Base-by-base conservation (phyloP, 2,329 filamentous ascomycete species). In the Fusarium torulosum region DNA sequence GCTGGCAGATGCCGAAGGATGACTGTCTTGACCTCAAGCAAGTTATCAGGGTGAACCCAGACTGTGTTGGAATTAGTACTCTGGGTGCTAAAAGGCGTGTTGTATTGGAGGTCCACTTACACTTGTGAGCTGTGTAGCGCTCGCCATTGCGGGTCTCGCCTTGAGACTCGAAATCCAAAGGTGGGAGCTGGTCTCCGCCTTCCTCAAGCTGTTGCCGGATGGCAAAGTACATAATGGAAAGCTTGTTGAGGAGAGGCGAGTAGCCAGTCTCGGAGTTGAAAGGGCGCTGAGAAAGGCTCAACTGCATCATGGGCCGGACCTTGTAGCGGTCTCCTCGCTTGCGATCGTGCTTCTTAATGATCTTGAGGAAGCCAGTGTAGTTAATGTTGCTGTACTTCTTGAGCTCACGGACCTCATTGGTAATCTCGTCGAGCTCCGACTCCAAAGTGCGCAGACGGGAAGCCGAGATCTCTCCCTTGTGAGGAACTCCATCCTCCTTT, bases 341-440 rank as follows among this genome's bases (percentile, higher is more conserved):
- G 70, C 96, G 92, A 80, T 99, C 96, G 80, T 99, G 96, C 82
- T 99, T 99, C 88, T 99, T 99, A 57, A 94, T 94, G 46, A 97
- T 97, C 85, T 99, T 99, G 76, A 97, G 86, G 80, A 98, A 97
- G 46, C 94, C 96, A 7, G 96, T 97, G 80, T 97, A 99, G 82
- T 99, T 99, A 82, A 97, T 90, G 68, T 91, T 92, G 79, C 93
- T 96, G 81, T 96, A 99, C 79, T 93, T 96, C 81, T 97, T 96
- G 71, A 99, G 86, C 83, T 97, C 92, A 77, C 91, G 95, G 75
- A 96, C 90, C 79, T 97, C 93, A 77, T 93, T 92, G 33, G 92
- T 96, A 79, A 98, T 96, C 53, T 82, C 81, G 78, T 98, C 95
- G 56, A 98, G 86, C 81, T 97, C 93, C 46, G 83, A 79, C 75